These are phyloP conservation scores for Stephanocyclus meneghinianus DNA, from an alignment of 352 stramenopile species.

Conservation along the genomic window DNA sequence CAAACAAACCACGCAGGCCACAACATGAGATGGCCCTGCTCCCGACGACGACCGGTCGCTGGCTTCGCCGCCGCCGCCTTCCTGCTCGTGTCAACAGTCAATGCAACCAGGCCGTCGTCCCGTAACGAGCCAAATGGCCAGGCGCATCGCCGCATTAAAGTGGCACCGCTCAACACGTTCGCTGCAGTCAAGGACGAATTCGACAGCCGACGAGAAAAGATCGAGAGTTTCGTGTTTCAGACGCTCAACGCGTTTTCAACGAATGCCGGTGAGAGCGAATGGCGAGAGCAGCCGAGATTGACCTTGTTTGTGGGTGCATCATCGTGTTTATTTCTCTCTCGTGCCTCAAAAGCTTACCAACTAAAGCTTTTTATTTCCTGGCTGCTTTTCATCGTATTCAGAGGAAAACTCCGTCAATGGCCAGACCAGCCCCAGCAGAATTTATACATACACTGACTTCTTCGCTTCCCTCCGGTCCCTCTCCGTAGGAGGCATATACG, in stretches of 20 bases:
- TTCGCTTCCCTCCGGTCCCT: conserved; percentile 30
- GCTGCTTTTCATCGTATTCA: neutral
- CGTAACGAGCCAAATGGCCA: no score
- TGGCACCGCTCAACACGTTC: conserved; percentile 35
- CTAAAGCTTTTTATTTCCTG: no score
- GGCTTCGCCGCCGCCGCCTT: no score
- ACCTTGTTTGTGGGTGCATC: no score
- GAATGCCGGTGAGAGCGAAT: neutral
- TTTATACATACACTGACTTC: conserved; percentile 47
- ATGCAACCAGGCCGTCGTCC: no score
- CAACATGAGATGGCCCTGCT: no score
- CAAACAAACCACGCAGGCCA: no score
- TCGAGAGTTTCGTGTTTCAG: conserved; percentile 43
- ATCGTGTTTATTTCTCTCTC: no score
- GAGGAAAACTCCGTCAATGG: conserved; percentile 5
- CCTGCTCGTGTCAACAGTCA: no score
- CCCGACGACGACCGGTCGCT: no score
- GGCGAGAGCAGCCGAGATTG: no score
- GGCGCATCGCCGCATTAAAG: neutral
- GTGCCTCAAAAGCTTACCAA: no score
- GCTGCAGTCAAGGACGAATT: conserved; percentile 39
- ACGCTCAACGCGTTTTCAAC: conserved; percentile 12
- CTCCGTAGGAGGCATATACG: conserved; percentile 20
- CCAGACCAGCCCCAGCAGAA: conserved; percentile 23
- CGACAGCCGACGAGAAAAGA: neutral